phyloP scores from a whole-genome alignment of 106 monocot species.

The Ottelia alismoides region DNA sequence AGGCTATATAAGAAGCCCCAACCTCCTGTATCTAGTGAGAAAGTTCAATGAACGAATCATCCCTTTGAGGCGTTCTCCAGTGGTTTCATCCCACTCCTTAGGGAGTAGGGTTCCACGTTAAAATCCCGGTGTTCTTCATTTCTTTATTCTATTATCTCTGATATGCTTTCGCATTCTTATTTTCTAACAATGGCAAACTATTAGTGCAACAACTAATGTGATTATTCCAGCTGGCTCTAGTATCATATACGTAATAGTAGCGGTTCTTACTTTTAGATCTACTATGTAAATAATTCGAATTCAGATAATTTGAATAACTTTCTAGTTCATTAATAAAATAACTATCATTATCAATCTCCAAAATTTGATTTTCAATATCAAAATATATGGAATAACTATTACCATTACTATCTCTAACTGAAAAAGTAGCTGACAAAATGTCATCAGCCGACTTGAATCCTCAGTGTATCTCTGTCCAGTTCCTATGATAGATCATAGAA shows the following conservation, averaged over 20 bases:
- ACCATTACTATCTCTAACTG: not conserved
- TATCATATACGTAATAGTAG: not conserved
- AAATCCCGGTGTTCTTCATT: no score
- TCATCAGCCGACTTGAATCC: no score
- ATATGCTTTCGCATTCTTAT: no score
- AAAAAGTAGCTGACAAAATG: not conserved
- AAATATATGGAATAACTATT: constrained; percentile 1
- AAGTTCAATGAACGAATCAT: no score
- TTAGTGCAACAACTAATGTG: not conserved
- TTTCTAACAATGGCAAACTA: not conserved
- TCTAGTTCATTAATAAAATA: not conserved
- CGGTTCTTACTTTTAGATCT: not conserved
- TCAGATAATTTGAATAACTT: not conserved
- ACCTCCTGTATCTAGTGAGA: no score
- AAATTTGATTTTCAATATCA: not conserved
- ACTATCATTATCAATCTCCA: not conserved
- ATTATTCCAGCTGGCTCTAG: not conserved
- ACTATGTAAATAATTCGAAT: not conserved
- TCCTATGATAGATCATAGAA: no score
- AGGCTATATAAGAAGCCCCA: no score
- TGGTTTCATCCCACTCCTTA: no score
- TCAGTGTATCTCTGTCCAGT: no score
- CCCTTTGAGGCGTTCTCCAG: no score
- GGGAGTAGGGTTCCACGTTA: no score
- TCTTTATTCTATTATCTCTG: no score